Conservation (phyloP, 495 filamentous ascomycete species). For the Hypoxylon crocopeplum region DNA sequence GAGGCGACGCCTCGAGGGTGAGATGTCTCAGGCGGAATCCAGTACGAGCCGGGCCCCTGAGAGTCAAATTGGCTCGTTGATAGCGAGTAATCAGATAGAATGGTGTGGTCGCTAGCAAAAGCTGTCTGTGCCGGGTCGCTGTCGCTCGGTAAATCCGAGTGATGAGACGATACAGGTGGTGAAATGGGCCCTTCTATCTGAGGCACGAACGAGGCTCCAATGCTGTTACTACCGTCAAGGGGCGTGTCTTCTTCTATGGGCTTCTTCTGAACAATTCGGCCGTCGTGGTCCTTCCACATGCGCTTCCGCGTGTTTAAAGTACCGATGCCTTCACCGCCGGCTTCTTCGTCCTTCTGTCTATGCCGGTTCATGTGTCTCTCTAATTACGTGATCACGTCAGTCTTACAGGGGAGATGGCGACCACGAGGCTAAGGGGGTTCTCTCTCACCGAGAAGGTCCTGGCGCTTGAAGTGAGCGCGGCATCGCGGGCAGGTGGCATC, state of each 20-base stretch:
- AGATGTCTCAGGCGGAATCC: constrained; percentile 11
- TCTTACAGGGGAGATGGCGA: constrained; percentile 1
- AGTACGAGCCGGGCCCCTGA: constrained; percentile 15
- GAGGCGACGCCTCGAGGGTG: constrained; percentile 15
- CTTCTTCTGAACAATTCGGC: constrained; percentile 58
- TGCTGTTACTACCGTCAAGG: background rate
- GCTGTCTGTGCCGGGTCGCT: constrained; percentile 13
- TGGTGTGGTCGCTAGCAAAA: constrained; percentile 8
- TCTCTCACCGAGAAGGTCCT: constrained; percentile 60
- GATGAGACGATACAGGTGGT: constrained; percentile 27
- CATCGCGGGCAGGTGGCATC: constrained; percentile 62
- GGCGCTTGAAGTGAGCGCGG: constrained; percentile 63
- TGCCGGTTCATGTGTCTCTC: constrained; percentile 67
- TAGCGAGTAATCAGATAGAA: constrained; percentile 23
- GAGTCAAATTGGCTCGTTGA: constrained; percentile 15
- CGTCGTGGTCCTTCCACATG: constrained; percentile 62
- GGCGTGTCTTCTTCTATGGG: constrained; percentile 36
- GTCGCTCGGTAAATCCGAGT: constrained; percentile 23
- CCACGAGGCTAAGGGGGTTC: constrained; percentile 12
- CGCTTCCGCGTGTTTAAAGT: constrained; percentile 66
- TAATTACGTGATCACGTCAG: constrained; percentile 37
- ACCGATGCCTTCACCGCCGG: constrained; percentile 63
- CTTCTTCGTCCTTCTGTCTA: constrained; percentile 65
- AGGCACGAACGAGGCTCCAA: constrained; percentile 2
- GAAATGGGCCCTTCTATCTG: constrained; percentile 31